A percentile compares a stretch with the other conserved stretches of the same genome.
phyloP scores from a whole-genome alignment of 2,329 filamentous ascomycete species.

The Scytalidium lignicola region DNA sequence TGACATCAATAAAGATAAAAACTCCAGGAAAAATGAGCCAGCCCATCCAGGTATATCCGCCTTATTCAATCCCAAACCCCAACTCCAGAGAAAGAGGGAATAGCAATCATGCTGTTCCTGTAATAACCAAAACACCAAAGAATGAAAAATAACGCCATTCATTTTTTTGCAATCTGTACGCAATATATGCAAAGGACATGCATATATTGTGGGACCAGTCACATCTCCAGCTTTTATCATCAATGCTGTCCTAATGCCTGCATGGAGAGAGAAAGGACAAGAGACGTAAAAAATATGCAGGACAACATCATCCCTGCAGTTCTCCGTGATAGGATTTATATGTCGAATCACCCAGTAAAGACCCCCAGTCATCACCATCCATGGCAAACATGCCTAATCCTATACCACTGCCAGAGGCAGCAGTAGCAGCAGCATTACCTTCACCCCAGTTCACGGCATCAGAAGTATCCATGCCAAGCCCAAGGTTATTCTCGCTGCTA shows the following conservation, averaged over 20 bases:
- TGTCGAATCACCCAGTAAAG: background rate
- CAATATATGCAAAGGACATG: background rate
- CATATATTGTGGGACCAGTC: too few relatives aligned
- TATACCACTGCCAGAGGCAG: background rate
- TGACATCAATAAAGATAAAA: background rate
- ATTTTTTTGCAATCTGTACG: background rate
- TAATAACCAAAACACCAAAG: too few relatives aligned
- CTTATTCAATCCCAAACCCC: background rate
- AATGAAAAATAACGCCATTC: too few relatives aligned
- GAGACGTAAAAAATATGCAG: too few relatives aligned
- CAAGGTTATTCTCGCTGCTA: background rate
- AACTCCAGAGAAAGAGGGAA: background rate
- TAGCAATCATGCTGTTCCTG: too few relatives aligned
- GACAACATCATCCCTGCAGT: background rate
- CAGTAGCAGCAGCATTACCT: background rate
- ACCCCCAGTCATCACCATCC: background rate
- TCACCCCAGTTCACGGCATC: background rate
- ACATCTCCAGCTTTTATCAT: background rate
- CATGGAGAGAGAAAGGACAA: too few relatives aligned
- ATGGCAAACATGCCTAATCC: background rate
- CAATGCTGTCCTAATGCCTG: too few relatives aligned
- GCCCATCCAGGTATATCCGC: background rate
- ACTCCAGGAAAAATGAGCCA: background rate
- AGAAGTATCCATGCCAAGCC: background rate
- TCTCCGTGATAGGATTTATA: background rate